phyloP scores from a whole-genome alignment of 805 yeast species.

The Candida multigemmis region DNA sequence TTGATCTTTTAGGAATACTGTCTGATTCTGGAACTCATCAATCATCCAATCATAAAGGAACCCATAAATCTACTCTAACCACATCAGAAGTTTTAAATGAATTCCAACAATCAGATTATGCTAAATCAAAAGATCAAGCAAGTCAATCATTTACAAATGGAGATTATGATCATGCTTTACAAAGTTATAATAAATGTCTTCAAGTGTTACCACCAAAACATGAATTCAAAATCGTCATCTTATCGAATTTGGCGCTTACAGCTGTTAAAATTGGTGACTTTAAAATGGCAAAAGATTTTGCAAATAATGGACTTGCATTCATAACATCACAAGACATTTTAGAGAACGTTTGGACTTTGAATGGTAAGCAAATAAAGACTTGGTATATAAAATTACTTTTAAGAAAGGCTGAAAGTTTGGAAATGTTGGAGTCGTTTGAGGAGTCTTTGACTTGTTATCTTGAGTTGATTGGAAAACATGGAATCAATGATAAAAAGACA shows the following conservation, averaged over 20 bases:
- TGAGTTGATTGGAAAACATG: conserved; percentile 50
- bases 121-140: conserved; percentile 47
- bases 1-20: conserved; percentile 19
- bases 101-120: conserved; percentile 33
- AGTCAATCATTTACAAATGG: conserved; percentile 67
- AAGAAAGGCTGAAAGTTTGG: conserved; percentile 78
- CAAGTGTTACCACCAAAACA: conserved; percentile 53
- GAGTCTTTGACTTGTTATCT: conserved; percentile 58
- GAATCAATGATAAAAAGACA: conserved; percentile 51
- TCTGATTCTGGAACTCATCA: conserved; percentile 1
- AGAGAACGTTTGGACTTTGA: conserved; percentile 20
- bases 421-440: conserved; percentile 61
- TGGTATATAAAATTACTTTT: conserved; percentile 67
- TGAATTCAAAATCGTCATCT: conserved; percentile 54
- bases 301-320: conserved; percentile 38
- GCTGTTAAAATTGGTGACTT: conserved; percentile 64
- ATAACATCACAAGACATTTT: conserved; percentile 15
- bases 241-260: conserved; percentile 64
- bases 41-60: conserved; percentile 1
- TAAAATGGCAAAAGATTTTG: conserved; percentile 36
- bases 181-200: conserved; percentile 44
- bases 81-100: conserved; percentile 20
- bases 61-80: conserved; percentile 4
- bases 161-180: conserved; percentile 62
- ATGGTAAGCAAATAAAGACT: conserved; percentile 48